Percentiles rank a stretch among this genome's conserved stretches.
Conservation (phyloP, 768 basidiomycete species). For the Kwoniella mangroviensis region DNA sequence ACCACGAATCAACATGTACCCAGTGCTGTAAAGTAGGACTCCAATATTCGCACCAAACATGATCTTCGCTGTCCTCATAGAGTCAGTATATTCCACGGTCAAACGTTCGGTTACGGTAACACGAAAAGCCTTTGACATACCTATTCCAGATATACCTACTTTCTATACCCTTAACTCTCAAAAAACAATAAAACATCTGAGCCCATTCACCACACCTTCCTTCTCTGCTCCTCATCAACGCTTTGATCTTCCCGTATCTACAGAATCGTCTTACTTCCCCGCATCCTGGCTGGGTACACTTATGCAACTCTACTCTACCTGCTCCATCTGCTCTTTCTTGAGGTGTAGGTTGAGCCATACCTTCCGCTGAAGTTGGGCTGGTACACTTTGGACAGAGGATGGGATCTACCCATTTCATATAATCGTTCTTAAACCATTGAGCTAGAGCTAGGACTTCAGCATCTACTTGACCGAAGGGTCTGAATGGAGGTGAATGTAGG, state of each 20-base stretch:
- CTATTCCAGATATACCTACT: conserved; percentile 57
- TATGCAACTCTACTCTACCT: conserved; percentile 58
- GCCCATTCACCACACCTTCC: conserved; percentile 60
- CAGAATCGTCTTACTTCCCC: conserved; percentile 53
- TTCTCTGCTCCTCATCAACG: conserved; percentile 55
- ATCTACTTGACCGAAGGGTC: conserved; percentile 48
- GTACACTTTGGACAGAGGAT: conserved; percentile 57
- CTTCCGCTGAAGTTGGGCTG: conserved; percentile 38
- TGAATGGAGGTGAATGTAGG: conserved; percentile 30
- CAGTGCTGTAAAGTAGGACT: conserved; percentile 54
- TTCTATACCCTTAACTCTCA: conserved; percentile 56
- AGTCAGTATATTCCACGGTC: neutral
- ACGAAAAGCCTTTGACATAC: conserved; percentile 23
- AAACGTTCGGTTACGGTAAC: conserved; percentile 8
- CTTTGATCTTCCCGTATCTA: conserved; percentile 54
- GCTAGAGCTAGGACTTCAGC: conserved; percentile 56
- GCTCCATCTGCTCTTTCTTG: conserved; percentile 56
- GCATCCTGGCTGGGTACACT: conserved; percentile 47
- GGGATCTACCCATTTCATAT: conserved; percentile 60
- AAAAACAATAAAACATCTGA: conserved; percentile 59
- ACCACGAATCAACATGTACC: conserved; percentile 61
- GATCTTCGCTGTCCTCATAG: conserved; percentile 56
- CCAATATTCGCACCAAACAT: conserved; percentile 60
- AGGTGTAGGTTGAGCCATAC: conserved; percentile 36
- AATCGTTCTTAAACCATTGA: conserved; percentile 59